These are phyloP conservation scores for Barnettozyma hawaiiensis DNA, from an alignment of 1,139 yeast genomes.

Conservation along the genomic window DNA sequence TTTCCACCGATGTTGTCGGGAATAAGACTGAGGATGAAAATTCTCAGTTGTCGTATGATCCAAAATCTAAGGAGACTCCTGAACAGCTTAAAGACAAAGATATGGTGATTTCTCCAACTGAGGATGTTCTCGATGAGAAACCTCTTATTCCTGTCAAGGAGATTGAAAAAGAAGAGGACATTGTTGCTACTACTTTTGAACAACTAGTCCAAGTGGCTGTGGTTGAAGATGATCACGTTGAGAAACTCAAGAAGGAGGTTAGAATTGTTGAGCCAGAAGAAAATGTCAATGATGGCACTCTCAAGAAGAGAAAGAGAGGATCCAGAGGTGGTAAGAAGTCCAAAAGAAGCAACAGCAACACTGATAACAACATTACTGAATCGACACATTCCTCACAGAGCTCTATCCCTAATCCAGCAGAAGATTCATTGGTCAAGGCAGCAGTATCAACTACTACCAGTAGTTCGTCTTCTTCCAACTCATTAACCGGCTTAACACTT, in stretches of 20 bases:
- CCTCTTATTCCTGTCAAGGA: not conserved
- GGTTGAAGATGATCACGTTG: not conserved
- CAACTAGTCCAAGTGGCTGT: not conserved
- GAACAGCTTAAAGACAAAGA: not conserved
- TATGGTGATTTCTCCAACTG: not conserved
- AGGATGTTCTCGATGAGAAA: not conserved
- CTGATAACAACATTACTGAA: constrained; percentile 4
- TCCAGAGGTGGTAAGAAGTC: constrained; percentile 74
- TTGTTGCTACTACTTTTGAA: not conserved
- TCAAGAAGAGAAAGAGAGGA: constrained; percentile 72
- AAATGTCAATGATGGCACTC: constrained; percentile 11
- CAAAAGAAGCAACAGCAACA: constrained; percentile 28
- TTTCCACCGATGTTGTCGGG: not conserved
- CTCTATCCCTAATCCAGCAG: not conserved
- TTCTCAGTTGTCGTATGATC: not conserved
- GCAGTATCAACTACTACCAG: not conserved
- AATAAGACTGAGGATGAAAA: not conserved
- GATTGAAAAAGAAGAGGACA: not conserved
- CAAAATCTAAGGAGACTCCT: not conserved
- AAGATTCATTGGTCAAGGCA: not conserved
- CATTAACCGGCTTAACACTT: constrained; percentile 45
- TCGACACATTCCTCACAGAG: constrained; percentile 2
- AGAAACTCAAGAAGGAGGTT: constrained; percentile 16
- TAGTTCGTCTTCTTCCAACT: not conserved
- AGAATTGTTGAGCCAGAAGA: constrained; percentile 22